A percentile compares a stretch with the other conserved stretches of the same genome.
Evolutionary conservation across 2,329 filamentous ascomycete genomes (phyloP).

Genomic region (Alternaria gaisen): DNA sequence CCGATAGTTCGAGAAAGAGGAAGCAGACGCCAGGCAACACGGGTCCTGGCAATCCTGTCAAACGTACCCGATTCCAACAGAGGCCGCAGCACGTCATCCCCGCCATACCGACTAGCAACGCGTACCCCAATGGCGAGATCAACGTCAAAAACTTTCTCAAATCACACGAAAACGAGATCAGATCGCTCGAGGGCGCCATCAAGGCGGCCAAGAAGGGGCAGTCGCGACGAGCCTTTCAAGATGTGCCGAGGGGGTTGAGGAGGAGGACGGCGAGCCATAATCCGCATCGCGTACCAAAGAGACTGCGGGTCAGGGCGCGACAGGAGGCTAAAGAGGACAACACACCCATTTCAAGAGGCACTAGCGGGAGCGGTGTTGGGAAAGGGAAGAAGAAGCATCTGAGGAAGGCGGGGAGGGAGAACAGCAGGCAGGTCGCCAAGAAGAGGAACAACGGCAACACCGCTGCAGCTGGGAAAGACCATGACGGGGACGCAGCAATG

Average conservation of each 20-base stretch:
- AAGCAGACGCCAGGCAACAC: conserved; percentile 25
- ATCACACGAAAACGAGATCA: conserved; percentile 88
- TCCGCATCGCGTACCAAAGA: conserved; percentile 84
- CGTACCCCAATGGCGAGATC: conserved; percentile 77
- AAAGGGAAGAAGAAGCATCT: conserved; percentile 60
- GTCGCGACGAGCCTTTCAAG: conserved; percentile 83
- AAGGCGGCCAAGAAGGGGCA: conserved; percentile 71
- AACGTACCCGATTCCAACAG: conserved; percentile 40
- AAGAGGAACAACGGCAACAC: conserved; percentile 29
- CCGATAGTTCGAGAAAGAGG: conserved; percentile 36
- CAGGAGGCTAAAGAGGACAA: conserved; percentile 87
- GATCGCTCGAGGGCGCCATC: conserved; percentile 84
- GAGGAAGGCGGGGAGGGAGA: conserved; percentile 78
- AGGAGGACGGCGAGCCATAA: conserved; percentile 94
- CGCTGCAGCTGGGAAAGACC: conserved; percentile 37
- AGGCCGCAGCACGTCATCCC: conserved; percentile 41
- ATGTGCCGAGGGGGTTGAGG: conserved; percentile 84
- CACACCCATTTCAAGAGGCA: conserved; percentile 78
- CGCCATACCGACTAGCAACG: conserved; percentile 51
- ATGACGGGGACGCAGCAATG: conserved; percentile 13
- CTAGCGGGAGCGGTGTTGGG: conserved; percentile 66
- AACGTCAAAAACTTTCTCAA: conserved; percentile 85
- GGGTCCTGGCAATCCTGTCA: conserved; percentile 14
- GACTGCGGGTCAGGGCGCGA: conserved; percentile 74
- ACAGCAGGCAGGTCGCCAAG: conserved; percentile 67